Base-by-base conservation (phyloP, 31 red algal species). In the Odonthalia washingtoniensis region DNA sequence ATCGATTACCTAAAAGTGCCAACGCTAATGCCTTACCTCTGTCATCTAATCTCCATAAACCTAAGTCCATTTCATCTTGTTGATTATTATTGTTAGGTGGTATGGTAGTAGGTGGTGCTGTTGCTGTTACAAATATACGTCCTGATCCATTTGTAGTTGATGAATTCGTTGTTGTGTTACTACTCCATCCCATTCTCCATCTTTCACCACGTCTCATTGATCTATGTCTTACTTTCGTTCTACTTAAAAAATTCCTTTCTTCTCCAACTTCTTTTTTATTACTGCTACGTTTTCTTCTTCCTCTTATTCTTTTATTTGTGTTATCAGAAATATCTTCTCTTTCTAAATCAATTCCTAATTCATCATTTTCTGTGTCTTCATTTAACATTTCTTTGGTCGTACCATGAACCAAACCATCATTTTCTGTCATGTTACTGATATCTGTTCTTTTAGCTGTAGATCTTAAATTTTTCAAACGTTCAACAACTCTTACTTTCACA, bases 1-100 rank as follows among this genome's bases (percentile, higher is more conserved):
- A 79, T 43, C 85, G 93, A 70, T 95, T 95, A 26, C 87, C 83
- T 38, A 95, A 75, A 65, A 95, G 67, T n/a, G 93, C 87, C 44
- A 95, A 65, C 40, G 86, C 87, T 12, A 90, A 46, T 27, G 72
- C 68, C 40, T 87, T 86, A 18, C 61, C 44, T 78, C 77, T 82
- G 39, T 43, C 81, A 31, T 89, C 66, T 81, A 94, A 70, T 39
- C 63, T 74, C 81, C 92, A 86, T 9, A 61, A 44, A 35, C 67
- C 65, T 30, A 87, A 83, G 0, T 75, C 57, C 45, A 41, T 38
- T 32, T 69, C 45, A 17, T 24, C 52, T 24, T 14, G 16, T 24
- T 24, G 52, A 17, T 61, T 14, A 17, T 17, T 14, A 14, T 61
- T 24, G 52, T 61, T 61, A 14, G 14, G 16, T 24, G 52, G 14